phyloP scores from a whole-genome alignment of 179 eudicot species.

The Silene vulgaris region DNA sequence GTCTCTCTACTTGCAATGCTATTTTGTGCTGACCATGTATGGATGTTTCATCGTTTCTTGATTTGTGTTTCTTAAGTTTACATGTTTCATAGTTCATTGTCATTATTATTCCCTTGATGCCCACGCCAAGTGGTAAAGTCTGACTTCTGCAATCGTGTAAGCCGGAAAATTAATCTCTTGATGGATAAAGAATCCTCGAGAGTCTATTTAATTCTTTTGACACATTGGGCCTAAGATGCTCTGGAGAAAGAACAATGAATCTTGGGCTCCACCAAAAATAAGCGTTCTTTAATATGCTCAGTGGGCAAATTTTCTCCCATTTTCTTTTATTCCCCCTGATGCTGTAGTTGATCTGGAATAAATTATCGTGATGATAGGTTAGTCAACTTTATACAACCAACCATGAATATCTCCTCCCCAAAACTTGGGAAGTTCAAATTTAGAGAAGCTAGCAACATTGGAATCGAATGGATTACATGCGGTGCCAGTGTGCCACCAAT shows the following conservation, averaged over 20 bases:
- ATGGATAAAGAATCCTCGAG: background rate
- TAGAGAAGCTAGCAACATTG: too few species aligned
- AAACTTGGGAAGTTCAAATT: too few species aligned
- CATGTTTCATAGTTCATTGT: background rate
- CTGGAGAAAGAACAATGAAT: background rate
- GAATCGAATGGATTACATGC: too few species aligned
- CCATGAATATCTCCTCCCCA: too few species aligned
- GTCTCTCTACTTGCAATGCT: background rate
- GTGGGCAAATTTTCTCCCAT: background rate
- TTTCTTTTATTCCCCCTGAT: background rate
- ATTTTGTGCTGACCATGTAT: background rate
- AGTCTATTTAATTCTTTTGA: background rate
- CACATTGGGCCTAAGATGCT: too few species aligned
- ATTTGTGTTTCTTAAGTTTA: background rate
- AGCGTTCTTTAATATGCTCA: background rate
- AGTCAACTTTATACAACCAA: too few species aligned
- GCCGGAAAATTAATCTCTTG: background rate
- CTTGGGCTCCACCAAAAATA: background rate
- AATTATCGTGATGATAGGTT: background rate
- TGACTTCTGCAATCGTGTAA: background rate
- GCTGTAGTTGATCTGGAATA: background rate
- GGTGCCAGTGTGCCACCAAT: too few species aligned
- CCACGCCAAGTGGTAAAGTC: background rate
- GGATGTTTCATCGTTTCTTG: slow-evolving; percentile 2
- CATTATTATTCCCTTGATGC: background rate